Evolutionary conservation across 1,139 yeast genomes (phyloP).

Genomic region (Lodderomyces orthopsilosis): DNA sequence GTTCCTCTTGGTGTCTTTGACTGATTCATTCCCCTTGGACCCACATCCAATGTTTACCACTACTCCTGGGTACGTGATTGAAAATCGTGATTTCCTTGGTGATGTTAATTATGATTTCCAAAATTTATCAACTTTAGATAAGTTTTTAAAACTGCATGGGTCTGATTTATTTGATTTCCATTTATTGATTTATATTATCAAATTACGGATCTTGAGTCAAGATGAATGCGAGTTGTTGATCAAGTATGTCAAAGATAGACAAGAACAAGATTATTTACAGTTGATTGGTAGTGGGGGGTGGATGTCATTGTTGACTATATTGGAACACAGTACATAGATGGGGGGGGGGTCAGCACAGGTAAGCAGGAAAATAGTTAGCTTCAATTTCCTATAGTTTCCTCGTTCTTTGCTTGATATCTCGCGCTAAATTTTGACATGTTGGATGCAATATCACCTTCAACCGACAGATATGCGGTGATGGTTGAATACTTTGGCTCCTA

Average conservation of each 20-base stretch:
- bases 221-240: slow-evolving; percentile 51
- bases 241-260: slow-evolving; percentile 36
- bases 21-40: slow-evolving; percentile 85
- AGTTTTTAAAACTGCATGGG: slow-evolving; percentile 42
- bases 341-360: too few species aligned
- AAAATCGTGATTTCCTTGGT: slow-evolving; percentile 75
- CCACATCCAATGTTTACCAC: slow-evolving; percentile 50
- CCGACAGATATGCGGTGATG: too few species aligned
- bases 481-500: too few species aligned
- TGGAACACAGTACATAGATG: slow-evolving; percentile 31
- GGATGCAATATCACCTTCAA: too few species aligned
- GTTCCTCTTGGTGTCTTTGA: slow-evolving; percentile 78
- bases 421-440: too few species aligned
- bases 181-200: slow-evolving; percentile 55
- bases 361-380: too few species aligned
- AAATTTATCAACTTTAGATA: slow-evolving; percentile 45
- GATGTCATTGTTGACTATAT: slow-evolving; percentile 68
- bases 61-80: slow-evolving; percentile 58
- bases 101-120: slow-evolving; percentile 44
- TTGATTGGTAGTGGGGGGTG: slow-evolving; percentile 70
- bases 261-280: slow-evolving; percentile 46
- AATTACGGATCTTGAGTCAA: slow-evolving; percentile 50
- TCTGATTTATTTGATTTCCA: slow-evolving; percentile 67
- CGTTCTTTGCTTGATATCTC: too few species aligned
- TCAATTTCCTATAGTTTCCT: too few species aligned